phyloP scores from a whole-genome alignment of 1,139 yeast genomes.

The Kluyveromyces sp. region DNA sequence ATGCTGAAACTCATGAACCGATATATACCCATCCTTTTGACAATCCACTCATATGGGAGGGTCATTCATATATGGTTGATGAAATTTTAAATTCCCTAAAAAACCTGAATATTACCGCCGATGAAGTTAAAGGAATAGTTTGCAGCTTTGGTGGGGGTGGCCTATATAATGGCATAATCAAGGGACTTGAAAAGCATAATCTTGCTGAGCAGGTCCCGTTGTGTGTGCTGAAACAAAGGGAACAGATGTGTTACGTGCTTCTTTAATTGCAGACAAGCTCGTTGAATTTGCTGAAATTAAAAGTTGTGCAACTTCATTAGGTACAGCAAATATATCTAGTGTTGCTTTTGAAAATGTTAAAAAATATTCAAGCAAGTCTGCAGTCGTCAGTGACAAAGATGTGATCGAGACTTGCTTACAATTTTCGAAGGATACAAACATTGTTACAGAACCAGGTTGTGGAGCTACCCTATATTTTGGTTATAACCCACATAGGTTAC shows the following conservation, averaged over 20 bases:
- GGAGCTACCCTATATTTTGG: constrained; percentile 58
- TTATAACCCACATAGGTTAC: constrained; percentile 36
- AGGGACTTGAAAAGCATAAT: constrained; percentile 42
- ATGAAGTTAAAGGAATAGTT: constrained; percentile 47
- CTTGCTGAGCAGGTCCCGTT: constrained; percentile 37
- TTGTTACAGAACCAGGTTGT: constrained; percentile 67
- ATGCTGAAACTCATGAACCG: constrained; percentile 29
- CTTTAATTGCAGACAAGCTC: constrained; percentile 40
- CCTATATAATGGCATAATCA: constrained; percentile 52
- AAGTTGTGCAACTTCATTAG: constrained; percentile 55
- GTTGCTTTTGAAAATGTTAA: constrained; percentile 39
- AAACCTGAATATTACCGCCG: constrained; percentile 13
- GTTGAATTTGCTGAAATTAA: constrained; percentile 40
- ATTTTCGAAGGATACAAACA: constrained; percentile 42
- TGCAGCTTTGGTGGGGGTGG: constrained; percentile 78
- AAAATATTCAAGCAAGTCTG: constrained; percentile 34
- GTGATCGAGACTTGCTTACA: constrained; percentile 45
- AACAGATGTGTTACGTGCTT: constrained; percentile 48
- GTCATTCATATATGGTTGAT: constrained; percentile 53
- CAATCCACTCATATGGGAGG: constrained; percentile 57
- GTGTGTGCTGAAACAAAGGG: constrained; percentile 55
- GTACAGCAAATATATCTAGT: constrained; percentile 47
- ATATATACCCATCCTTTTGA: constrained; percentile 70
- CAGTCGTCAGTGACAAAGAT: constrained; percentile 47
- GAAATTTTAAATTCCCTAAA: constrained; percentile 44